Evolutionary conservation across 495 filamentous ascomycete genomes (phyloP), one percentile per base, ranked within the genome.

Genomic region (Thermochaetoides thermophila): DNA sequence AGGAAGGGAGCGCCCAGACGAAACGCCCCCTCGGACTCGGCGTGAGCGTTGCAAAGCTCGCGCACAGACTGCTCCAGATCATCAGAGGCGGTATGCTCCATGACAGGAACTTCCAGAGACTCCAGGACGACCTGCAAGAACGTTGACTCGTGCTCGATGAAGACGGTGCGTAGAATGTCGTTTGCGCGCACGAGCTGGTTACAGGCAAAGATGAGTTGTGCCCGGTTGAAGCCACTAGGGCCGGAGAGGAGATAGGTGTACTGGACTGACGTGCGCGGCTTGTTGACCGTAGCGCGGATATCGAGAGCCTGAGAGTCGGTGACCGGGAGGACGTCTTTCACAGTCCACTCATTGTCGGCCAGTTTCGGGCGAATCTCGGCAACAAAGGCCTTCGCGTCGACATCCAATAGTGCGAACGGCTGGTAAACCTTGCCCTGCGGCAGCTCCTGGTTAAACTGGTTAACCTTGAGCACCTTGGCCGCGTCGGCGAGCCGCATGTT

Each of bases 131-230:
- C 31, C 10, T 33, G 30, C 7, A 29, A 14, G 1, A 33, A 4
- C 0, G 24, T 24, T 1, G 30, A 17, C 1, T 33, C 30, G 18
- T 33, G 30, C 4, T 33, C 24, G 4, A 82, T 61, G 42, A 81
- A 82, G 5, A 83, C 72, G 0, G 78, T 81, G 5, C 77, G 69
- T 2, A 84, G 56, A 16, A 82, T 75, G 31, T 81, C 76, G 44
- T 74, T 77, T 2, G 61, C 58, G 12, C 65, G 59, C 16, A 71
- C 59, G 3, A 75, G 53, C 0, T 60, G 44, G 6, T 47, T 45
- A 37, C 57, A 64, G 7, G 50, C 53, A 4, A 19, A 20, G 33
- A 52, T 42, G 3, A 64, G 46, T 6, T 32, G 37, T 5, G 27
- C 34, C 14, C 48, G 45, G 35, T 60, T 40, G 10, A 63, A 24